phyloP scores from a whole-genome alignment of 164 flowering plant species.

The Vitis rupestris region DNA sequence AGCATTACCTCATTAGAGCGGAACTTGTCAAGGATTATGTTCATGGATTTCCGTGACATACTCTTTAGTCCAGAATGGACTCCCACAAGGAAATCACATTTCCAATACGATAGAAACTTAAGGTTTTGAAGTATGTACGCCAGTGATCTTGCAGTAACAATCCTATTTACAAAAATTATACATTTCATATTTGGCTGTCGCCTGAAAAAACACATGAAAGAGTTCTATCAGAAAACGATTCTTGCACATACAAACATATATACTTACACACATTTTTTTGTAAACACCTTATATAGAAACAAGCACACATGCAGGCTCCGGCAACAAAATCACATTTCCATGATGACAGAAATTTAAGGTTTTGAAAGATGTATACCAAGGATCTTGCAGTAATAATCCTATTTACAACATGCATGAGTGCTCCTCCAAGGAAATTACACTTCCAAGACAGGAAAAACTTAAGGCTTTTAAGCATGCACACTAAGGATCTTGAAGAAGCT shows the following conservation, averaged over 20 bases:
- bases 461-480: too few relatives aligned
- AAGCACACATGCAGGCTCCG: background rate
- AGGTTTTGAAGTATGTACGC: slow-evolving; percentile 58
- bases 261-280: too few relatives aligned
- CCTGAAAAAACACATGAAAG: slow-evolving; percentile 41
- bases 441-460: too few relatives aligned
- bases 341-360: too few relatives aligned
- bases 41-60: slow-evolving; percentile 72
- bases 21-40: slow-evolving; percentile 66
- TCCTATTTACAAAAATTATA: slow-evolving; percentile 89
- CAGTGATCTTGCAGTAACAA: slow-evolving; percentile 78
- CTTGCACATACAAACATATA: background rate
- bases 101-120: slow-evolving; percentile 61
- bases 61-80: slow-evolving; percentile 64
- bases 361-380: too few relatives aligned
- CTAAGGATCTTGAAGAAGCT: too few relatives aligned
- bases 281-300: too few relatives aligned
- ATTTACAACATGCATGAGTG: too few relatives aligned
- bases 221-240: background rate
- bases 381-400: too few relatives aligned
- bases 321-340: background rate
- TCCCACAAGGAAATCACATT: slow-evolving; percentile 80
- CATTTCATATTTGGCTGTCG: slow-evolving; percentile 73
- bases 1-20: slow-evolving; percentile 76
- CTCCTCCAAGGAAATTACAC: too few relatives aligned